phyloP scores from a whole-genome alignment of 2,329 filamentous ascomycete genomes.

The Keithomyces neogunnii region DNA sequence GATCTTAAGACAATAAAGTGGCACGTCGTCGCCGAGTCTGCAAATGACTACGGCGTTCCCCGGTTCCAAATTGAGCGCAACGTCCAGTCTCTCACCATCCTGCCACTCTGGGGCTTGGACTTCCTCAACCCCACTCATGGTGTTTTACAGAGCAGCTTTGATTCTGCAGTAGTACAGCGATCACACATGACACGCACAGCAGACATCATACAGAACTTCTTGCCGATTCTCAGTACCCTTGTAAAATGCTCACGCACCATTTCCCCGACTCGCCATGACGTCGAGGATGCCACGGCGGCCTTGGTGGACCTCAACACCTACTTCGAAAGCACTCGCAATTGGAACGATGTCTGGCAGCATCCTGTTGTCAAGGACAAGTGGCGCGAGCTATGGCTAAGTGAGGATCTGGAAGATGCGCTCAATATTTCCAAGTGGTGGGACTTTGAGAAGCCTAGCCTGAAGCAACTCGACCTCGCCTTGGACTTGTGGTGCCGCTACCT shows the following conservation, averaged over 20 bases:
- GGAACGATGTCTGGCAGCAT: conserved; percentile 1
- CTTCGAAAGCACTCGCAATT: not conserved
- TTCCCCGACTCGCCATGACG: not conserved
- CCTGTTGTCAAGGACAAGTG: not conserved
- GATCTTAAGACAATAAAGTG: not conserved
- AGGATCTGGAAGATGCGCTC: not conserved
- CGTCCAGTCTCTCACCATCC: not conserved
- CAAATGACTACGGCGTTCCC: not conserved
- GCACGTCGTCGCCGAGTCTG: not conserved
- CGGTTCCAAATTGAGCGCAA: conserved; percentile 1
- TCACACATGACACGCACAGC: not conserved
- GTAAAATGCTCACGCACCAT: not conserved
- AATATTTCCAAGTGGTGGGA: not conserved
- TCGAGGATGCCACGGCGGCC: not conserved
- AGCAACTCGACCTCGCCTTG: not conserved
- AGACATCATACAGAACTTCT: not conserved
- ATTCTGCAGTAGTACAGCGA: not conserved
- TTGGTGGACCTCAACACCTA: conserved; percentile 1
- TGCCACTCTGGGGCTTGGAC: not conserved
- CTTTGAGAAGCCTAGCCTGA: not conserved
- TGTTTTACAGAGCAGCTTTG: not conserved
- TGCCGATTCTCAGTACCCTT: not conserved
- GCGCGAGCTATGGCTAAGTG: not conserved
- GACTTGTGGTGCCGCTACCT: not conserved
- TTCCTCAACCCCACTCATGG: not conserved